A percentile compares a stretch with the other conserved stretches of the same genome.
These are phyloP conservation scores for Cystofilobasidium bisporidii DNA, from an alignment of 768 basidiomycete genomes.

Conservation along the genomic window DNA sequence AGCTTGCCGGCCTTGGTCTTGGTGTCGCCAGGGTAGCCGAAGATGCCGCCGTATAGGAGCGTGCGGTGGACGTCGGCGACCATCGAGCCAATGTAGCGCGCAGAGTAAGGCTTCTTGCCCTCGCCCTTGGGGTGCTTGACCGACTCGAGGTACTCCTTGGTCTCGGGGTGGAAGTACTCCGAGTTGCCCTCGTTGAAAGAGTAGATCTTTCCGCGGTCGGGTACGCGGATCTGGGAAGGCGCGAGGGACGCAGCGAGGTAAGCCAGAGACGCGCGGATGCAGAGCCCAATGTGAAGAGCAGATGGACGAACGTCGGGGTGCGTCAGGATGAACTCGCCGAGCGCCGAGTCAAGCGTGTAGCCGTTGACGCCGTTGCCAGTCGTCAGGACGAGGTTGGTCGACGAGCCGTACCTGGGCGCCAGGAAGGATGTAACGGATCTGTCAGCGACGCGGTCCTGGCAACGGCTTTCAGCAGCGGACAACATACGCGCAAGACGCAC, in stretches of 20 bases:
- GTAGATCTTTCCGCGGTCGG: conserved; percentile 92
- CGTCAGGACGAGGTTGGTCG: conserved; percentile 88
- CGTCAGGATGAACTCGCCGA: conserved; percentile 97
- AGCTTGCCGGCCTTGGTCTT: conserved; percentile 95
- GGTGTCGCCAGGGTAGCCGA: conserved; percentile 92
- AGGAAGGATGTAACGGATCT: too few species aligned
- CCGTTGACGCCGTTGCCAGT: conserved; percentile 95
- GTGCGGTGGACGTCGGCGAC: conserved; percentile 61
- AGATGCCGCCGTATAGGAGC: conserved; percentile 92
- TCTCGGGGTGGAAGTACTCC: conserved; percentile 80
- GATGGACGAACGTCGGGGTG: conserved; percentile 67
- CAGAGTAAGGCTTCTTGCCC: conserved; percentile 46
- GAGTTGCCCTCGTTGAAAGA: conserved; percentile 99
- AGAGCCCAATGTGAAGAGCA: not conserved
- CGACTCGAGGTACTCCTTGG: conserved; percentile 66
- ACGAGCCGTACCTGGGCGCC: conserved; percentile 68
- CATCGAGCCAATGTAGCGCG: conserved; percentile 86
- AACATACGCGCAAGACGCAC: conserved; percentile 51
- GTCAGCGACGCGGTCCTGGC: too few species aligned
- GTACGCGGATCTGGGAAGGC: conserved; percentile 67
- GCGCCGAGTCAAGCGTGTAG: conserved; percentile 86
- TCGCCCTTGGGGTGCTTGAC: conserved; percentile 40
- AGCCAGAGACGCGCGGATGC: not conserved
- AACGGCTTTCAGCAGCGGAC: conserved; percentile 5
- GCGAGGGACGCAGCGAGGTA: not conserved